Evolutionary conservation across 2,329 filamentous ascomycete genomes (phyloP), one percentile per base, ranked within the genome.

Genomic region (Fusarium phyllophilum): DNA sequence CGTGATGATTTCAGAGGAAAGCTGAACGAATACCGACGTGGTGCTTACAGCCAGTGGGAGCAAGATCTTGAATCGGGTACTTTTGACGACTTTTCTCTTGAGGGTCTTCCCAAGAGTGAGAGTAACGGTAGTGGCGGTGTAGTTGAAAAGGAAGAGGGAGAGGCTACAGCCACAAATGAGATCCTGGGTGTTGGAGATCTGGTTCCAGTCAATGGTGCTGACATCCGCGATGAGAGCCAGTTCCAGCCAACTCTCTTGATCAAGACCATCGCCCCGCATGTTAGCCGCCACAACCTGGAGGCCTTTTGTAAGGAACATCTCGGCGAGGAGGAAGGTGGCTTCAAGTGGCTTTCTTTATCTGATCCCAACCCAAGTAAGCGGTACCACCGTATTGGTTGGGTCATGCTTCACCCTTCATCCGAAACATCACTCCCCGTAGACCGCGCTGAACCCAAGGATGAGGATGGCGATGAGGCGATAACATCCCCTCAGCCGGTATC

Each of bases 351-450:
- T 10, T 98, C 96, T 39, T 88, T 99, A 56, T 98, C 95, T 75
- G 96, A 99, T 78, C 96, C 96, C 1, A 99, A 99, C 79, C 96
- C 96, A 4, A 93, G 94, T 78, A 99, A 99, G 85, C 93, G 97
- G 73, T 99, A 95, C 79, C 96, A 99, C 81, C 92, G 96, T 29
- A 98, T 99, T 82, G 96, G 96, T 29, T 99, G 97, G 96, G 97
- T 99, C 69, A 96, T 98, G 89, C 88, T 99, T 15, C 93, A 98
- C 78, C 93, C 94, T 22, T 90, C 90, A 20, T 87, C 92, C 2
- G 94, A 97, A 63, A 86, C 88, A 29, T 84, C 88, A 11, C 86
- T 89, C 52, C 87, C 91, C 18, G 85, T 91, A 68, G 94, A 97
- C 76, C 88, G 92, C 70, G 87, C 89, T n/a, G 93, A 96, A 75